A percentile compares a stretch with the other conserved stretches of the same genome.
These are phyloP conservation scores for Angophora floribunda DNA, from an alignment of 345 rosid genomes.

Conservation along the genomic window DNA sequence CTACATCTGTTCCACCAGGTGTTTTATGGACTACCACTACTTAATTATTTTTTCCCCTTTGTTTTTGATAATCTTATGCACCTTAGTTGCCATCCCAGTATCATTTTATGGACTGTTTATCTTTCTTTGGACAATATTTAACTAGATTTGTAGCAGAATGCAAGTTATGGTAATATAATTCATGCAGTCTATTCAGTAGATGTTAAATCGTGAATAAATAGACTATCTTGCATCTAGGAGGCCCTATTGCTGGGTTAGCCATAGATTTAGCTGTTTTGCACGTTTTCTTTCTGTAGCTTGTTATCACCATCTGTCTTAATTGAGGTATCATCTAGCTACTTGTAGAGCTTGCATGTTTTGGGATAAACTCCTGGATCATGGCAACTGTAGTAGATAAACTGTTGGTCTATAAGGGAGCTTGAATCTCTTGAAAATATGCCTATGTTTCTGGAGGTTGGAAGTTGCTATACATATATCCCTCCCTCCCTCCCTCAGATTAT, in stretches of 20 bases:
- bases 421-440: neutral
- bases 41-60: neutral
- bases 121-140: neutral
- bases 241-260: neutral
- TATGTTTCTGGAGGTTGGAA: neutral
- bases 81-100: neutral
- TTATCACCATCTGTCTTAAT: neutral
- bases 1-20: slow-evolving; percentile 64
- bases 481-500: neutral
- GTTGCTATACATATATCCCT: neutral
- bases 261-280: neutral
- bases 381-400: neutral
- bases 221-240: neutral
- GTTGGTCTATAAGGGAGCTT: neutral
- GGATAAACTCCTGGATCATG: neutral
- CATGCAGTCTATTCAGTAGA: neutral
- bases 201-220: neutral
- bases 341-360: neutral
- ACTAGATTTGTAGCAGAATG: neutral
- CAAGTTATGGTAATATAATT: neutral
- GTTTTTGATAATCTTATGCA: neutral
- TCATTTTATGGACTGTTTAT: neutral
- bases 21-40: neutral
- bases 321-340: neutral
- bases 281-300: neutral